These are phyloP conservation scores for Marasmius tenuissimus DNA, from an alignment of 1,284 basidiomycete genomes.

Conservation along the genomic window DNA sequence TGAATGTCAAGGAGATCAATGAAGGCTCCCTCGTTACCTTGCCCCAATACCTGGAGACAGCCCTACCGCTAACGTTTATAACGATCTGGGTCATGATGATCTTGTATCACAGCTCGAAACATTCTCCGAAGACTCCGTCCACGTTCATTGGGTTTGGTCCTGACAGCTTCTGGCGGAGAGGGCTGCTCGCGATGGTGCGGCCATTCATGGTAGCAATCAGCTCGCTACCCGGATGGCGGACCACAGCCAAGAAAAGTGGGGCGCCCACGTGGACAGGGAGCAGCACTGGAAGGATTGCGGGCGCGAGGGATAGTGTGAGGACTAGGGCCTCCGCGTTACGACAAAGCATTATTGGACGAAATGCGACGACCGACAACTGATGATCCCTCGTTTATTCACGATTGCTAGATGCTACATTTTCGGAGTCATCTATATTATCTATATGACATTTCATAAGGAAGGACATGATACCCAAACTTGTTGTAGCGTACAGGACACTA, in stretches of 20 bases:
- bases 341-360: neutral
- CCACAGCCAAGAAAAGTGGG: neutral
- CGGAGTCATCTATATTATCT: neutral
- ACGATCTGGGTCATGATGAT: slow-evolving; percentile 45
- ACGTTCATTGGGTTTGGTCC: neutral
- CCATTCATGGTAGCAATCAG: neutral
- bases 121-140: neutral
- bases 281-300: neutral
- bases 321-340: neutral
- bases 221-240: neutral
- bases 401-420: neutral
- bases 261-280: neutral
- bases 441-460: neutral
- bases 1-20: slow-evolving; percentile 46
- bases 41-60: slow-evolving; percentile 36
- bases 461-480: neutral
- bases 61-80: slow-evolving; percentile 42
- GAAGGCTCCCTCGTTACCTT: slow-evolving; percentile 31
- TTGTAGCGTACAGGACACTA: too few species aligned
- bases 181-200: neutral
- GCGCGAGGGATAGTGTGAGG: slow-evolving; percentile 10
- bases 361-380: neutral
- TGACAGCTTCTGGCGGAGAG: neutral
- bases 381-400: neutral
- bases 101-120: slow-evolving; percentile 7